Percentiles rank a stretch among this genome's conserved stretches.
These are phyloP conservation scores for Lentinula sp. DNA, from an alignment of 768 basidiomycete species.

Conservation along the genomic window DNA sequence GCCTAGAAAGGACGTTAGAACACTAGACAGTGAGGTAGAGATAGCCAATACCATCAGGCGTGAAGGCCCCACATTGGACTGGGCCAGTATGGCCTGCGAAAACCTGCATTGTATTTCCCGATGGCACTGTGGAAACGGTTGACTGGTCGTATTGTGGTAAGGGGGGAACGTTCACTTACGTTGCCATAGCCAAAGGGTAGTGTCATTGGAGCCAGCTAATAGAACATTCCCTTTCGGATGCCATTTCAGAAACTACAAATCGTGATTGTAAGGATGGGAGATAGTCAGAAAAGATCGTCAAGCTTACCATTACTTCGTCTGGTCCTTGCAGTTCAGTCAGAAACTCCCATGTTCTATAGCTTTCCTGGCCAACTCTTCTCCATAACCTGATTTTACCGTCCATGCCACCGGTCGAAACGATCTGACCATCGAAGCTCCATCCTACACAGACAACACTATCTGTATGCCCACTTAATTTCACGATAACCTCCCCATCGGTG, in stretches of 20 bases:
- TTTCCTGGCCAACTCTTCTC: constrained; percentile 73
- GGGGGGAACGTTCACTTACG: constrained; percentile 39
- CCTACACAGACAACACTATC: constrained; percentile 80
- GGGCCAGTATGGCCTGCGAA: constrained; percentile 86
- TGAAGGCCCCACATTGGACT: constrained; percentile 85
- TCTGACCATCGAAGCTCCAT: constrained; percentile 87
- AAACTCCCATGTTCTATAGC: constrained; percentile 88
- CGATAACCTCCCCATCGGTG: constrained; percentile 72
- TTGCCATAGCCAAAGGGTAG: constrained; percentile 97
- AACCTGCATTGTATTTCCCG: constrained; percentile 93
- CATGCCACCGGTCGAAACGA: constrained; percentile 97
- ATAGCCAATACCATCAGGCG: constrained; percentile 65
- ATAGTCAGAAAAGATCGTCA: neutral
- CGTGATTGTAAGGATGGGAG: neutral
- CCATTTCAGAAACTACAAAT: constrained; percentile 82
- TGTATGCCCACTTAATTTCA: constrained; percentile 84
- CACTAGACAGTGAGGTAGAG: neutral
- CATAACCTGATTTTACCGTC: constrained; percentile 92
- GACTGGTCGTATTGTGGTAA: neutral
- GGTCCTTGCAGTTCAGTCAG: constrained; percentile 89
- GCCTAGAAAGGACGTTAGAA: constrained; percentile 34
- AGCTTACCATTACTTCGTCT: constrained; percentile 87
- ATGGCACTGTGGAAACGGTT: constrained; percentile 61
- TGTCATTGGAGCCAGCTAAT: constrained; percentile 88
- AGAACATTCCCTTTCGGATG: constrained; percentile 91